Conservation (phyloP, 441 rosid genomes). For the Macaranga tanarius region DNA sequence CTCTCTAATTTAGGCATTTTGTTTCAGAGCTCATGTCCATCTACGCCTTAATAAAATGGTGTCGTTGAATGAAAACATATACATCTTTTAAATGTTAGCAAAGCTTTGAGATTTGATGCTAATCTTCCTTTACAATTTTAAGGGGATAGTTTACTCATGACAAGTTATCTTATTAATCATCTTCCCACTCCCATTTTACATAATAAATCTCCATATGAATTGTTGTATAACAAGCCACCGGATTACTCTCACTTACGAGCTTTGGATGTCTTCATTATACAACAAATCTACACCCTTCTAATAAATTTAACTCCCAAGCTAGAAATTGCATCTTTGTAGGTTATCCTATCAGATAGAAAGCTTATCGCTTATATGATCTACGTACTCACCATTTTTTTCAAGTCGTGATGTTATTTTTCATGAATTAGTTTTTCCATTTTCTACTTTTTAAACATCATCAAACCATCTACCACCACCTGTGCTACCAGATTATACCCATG, state of each 20-base stretch:
- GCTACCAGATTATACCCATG: background rate
- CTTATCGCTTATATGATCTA: too few relatives aligned
- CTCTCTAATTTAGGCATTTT: background rate
- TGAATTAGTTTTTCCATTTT: background rate
- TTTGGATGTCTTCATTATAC: slow-evolving; percentile 3
- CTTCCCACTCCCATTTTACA: too few relatives aligned
- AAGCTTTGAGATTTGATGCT: too few relatives aligned
- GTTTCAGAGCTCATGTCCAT: background rate
- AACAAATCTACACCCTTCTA: background rate
- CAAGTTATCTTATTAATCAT: too few relatives aligned
- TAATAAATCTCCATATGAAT: background rate
- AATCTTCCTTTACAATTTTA: too few relatives aligned
- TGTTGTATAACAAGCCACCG: background rate
- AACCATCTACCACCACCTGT: background rate
- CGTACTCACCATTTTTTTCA: background rate
- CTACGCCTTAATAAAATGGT: background rate
- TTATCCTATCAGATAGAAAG: too few relatives aligned
- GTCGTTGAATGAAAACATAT: background rate
- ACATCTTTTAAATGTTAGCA: background rate
- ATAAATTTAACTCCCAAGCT: background rate
- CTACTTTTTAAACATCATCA: background rate
- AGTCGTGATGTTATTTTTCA: slow-evolving; percentile 1
- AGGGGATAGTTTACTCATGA: too few relatives aligned
- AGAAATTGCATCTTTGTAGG: too few relatives aligned
- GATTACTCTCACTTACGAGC: background rate